Evolutionary conservation across 2,329 filamentous ascomycete species (phyloP).

Genomic region (Fusarium drepaniforme): DNA sequence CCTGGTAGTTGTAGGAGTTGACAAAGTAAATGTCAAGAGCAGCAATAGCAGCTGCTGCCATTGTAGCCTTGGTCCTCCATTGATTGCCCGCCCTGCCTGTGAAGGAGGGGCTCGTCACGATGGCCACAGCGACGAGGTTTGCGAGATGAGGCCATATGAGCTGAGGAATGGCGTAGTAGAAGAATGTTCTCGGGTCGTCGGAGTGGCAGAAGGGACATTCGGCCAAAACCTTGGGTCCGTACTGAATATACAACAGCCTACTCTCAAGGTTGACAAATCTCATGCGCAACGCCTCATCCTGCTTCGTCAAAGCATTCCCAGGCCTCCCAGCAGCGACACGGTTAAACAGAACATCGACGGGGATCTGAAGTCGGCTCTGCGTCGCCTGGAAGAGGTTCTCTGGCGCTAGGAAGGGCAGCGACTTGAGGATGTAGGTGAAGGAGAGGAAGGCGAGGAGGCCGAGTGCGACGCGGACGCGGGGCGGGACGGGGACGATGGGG

Average conservation of each 20-base stretch:
- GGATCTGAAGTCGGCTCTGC: constrained; percentile 84
- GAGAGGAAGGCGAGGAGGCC: constrained; percentile 67
- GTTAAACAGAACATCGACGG: constrained; percentile 86
- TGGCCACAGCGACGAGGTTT: constrained; percentile 79
- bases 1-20: constrained; percentile 72
- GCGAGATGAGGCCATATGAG: constrained; percentile 82
- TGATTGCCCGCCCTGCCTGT: constrained; percentile 71
- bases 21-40: constrained; percentile 75
- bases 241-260: constrained; percentile 85
- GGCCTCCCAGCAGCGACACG: constrained; percentile 74
- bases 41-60: constrained; percentile 70
- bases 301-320: constrained; percentile 58
- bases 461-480: constrained; percentile 67
- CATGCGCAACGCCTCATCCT: constrained; percentile 74
- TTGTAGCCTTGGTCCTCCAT: constrained; percentile 79
- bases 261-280: constrained; percentile 80
- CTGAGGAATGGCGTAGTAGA: constrained; percentile 83
- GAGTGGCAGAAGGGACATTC: constrained; percentile 85
- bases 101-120: constrained; percentile 78
- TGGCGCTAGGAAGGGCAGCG: constrained; percentile 75
- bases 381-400: constrained; percentile 87
- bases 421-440: constrained; percentile 64
- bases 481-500: constrained; percentile 67
- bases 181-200: constrained; percentile 77
- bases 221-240: constrained; percentile 79